These are phyloP conservation scores for Fusarium incarnatum DNA, from an alignment of 2,329 filamentous ascomycete genomes.

Conservation along the genomic window DNA sequence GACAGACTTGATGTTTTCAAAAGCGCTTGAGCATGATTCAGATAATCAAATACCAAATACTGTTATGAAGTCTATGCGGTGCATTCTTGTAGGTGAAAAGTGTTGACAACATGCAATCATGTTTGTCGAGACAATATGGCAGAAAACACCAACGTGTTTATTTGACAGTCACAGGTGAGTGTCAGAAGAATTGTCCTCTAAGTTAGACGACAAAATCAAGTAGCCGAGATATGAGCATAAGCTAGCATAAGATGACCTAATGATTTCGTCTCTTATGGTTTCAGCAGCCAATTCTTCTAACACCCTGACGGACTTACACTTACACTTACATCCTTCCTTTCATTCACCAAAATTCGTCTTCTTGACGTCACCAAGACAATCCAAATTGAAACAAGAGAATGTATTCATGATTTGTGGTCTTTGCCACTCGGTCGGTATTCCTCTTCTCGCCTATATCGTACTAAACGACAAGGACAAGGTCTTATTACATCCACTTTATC, in stretches of 20 bases:
- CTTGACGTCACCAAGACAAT: not conserved
- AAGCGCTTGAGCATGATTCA: not conserved
- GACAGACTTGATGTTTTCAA: not conserved
- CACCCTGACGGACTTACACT: no score
- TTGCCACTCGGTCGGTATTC: not conserved
- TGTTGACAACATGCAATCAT: not conserved
- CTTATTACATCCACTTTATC: conserved; percentile 20
- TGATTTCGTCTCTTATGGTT: no score
- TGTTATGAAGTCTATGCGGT: not conserved
- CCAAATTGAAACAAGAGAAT: not conserved
- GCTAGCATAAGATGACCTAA: no score
- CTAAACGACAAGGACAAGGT: not conserved
- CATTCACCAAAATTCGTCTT: not conserved
- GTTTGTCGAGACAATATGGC: not conserved
- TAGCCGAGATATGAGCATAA: no score
- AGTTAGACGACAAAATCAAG: no score
- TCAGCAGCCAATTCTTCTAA: no score
- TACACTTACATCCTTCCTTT: not conserved
- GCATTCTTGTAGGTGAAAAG: rapidly evolving
- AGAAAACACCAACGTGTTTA: not conserved
- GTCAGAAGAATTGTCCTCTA: no score
- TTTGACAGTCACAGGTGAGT: no score
- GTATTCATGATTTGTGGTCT: conserved; percentile 11
- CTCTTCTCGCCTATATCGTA: not conserved
- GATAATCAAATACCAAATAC: not conserved